phyloP scores from a whole-genome alignment of 2,329 filamentous ascomycete species.

The Aureobasidium sp. region DNA sequence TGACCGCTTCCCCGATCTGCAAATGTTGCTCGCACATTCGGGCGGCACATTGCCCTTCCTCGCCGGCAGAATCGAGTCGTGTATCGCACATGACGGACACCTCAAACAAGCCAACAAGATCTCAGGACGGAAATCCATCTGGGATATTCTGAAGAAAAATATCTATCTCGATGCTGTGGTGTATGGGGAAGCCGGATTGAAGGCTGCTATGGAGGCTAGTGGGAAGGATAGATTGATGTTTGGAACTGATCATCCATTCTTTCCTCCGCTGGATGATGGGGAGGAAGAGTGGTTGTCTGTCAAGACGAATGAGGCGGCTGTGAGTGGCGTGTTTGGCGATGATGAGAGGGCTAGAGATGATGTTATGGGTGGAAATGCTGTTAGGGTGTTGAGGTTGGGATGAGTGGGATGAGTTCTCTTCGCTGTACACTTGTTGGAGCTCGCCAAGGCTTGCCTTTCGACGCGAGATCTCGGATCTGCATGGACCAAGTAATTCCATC shows the following conservation, averaged over 20 bases:
- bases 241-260: conserved; percentile 79
- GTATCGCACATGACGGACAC: conserved; percentile 74
- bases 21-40: conserved; percentile 77
- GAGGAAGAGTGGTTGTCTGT: conserved; percentile 66
- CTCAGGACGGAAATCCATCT: conserved; percentile 50
- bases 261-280: conserved; percentile 62
- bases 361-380: conserved; percentile 55
- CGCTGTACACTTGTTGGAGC: no score
- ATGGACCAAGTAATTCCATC: no score
- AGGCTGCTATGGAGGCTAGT: conserved; percentile 60
- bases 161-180: conserved; percentile 84
- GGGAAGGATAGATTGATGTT: conserved; percentile 69
- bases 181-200: conserved; percentile 67
- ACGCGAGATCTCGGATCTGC: no score
- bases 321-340: conserved; percentile 43
- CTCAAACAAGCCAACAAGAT: conserved; percentile 58
- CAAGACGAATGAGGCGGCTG: conserved; percentile 50
- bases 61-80: conserved; percentile 81
- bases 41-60: conserved; percentile 85
- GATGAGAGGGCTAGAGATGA: conserved; percentile 41
- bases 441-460: no score
- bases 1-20: conserved; percentile 62
- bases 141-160: conserved; percentile 64
- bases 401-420: neutral
- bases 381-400: conserved; percentile 40